Evolutionary conservation across 2,329 filamentous ascomycete genomes (phyloP), one percentile per base, ranked within the genome.

Genomic region (Volutella citrinella): DNA sequence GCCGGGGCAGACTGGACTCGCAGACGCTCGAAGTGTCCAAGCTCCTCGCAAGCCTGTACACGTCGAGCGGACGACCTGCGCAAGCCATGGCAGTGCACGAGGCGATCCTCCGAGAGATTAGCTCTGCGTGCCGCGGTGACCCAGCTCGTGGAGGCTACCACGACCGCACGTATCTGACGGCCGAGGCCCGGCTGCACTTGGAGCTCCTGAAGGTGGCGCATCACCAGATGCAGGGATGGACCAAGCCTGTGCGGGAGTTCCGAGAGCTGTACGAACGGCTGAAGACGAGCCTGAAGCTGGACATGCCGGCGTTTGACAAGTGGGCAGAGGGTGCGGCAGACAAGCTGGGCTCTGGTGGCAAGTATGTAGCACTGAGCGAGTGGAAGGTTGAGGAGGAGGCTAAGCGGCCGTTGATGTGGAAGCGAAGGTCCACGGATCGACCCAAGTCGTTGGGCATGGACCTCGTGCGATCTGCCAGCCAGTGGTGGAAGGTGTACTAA

Each of bases 1-100:
- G 52, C 7, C 39, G 47, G 10, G 52, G 52, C 3, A 45, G 48
- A 6, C 50, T 55, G 13, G 48, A 54, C 32, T 22, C 37, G 0
- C 43, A 55, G 31, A 55, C 52, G 2, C 28, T 55, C 8, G 44
- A 40, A 4, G 46, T 55, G 12, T 49, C 52, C 0, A 46, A 46
- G 6, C 43, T 55, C 3, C 45, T 55, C 5, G 45, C 52, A 14
- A 38, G 37, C 10, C 15, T 55, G 4, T 54, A 52, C 14, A 32
- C 33, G 5, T 46, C 47, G 0, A 32, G 21, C 9, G 40, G 37
- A 11, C 43, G 34, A 0, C 30, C 42, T 5, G 30, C 45, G 5
- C 38, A 28, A 7, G 49, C 48, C n/a, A 52, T 52, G 38, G 28
- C 40, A 0, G 30, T 48, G 7, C 48, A 53, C 13, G 50, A 52